Evolutionary conservation across 768 basidiomycete species (phyloP), one percentile per base, ranked within the genome.

Genomic region (Leccinum rimulosum): DNA sequence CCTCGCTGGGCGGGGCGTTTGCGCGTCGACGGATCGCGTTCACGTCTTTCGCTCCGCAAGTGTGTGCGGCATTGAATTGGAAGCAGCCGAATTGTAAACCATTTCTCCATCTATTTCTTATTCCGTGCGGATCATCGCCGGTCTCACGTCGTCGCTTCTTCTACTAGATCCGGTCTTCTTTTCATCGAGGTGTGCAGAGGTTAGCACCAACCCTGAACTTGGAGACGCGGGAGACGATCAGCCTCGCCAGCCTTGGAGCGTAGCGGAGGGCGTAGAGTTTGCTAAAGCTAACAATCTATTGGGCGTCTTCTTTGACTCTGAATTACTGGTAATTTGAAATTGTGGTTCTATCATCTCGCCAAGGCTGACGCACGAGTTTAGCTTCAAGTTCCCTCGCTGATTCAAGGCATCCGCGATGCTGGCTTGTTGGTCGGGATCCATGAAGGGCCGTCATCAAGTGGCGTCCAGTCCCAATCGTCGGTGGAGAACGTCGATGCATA

Each of bases 41-140:
- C 70, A 88, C 88, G 40, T 96, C 94, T 6, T 98, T 91, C 73
- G 89, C 89, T 51, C 92, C 95, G 9, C 87, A 91, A 69, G 84
- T 94, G 0, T 96, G 94, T 73, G 85, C 91, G 8, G 88, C 91
- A 15, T 74, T 98, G 56, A 98, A 99, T 68, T 98, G 96, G 97
- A 99, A 99, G 74, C 96, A 99, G 74, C 96, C 96, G 12, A 98
- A 98, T 73, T 98, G 96, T 93, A 76, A 74, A 40, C n/a, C n/a
- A n/a, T 43, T 43, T 38, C 27, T 45, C 52, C 38, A 35, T 59
- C 56, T 63, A 45, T 59, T 63, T 49, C 43, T 45, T n/a, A 64
- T 58, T 63, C 3, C 50, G 1, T 68, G 61, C 66, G 65, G 64
- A 64, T 67, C 60, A 61, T 52, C 49, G n/a, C 47, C 55, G 19